Percentiles rank a stretch among this genome's conserved stretches.
These are phyloP conservation scores for Citrus mangshanensis DNA, from an alignment of 345 rosid genomes.

Conservation along the genomic window DNA sequence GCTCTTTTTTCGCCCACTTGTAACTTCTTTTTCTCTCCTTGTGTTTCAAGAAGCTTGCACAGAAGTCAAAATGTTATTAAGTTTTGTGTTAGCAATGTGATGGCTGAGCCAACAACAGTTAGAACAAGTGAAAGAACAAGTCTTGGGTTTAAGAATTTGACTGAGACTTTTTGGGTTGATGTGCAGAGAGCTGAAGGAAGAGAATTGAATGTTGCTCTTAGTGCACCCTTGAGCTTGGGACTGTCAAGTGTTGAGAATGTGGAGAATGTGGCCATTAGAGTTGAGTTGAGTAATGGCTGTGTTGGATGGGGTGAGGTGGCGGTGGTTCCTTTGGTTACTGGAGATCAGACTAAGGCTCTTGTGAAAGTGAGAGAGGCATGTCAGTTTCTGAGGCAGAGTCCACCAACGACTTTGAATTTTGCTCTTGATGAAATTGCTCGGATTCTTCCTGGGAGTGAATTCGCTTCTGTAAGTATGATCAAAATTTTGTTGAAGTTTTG, in stretches of 20 bases:
- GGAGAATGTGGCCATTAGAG: conserved; percentile 60
- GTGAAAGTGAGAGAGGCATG: conserved; percentile 61
- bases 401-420: conserved; percentile 38
- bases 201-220: conserved; percentile 60
- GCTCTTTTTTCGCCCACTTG: conserved; percentile 4
- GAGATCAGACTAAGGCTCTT: conserved; percentile 67
- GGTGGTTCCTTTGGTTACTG: conserved; percentile 71
- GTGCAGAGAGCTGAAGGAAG: conserved; percentile 65
- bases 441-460: conserved; percentile 58
- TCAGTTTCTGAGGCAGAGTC: conserved; percentile 39
- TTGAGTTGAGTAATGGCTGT: conserved; percentile 67
- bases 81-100: background rate
- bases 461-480: conserved; percentile 66
- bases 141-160: conserved; percentile 49
- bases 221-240: conserved; percentile 67
- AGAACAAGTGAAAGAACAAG: background rate
- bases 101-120: background rate
- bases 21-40: background rate
- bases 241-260: conserved; percentile 58
- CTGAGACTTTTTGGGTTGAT: conserved; percentile 52
- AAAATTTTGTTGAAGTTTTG: background rate
- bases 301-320: conserved; percentile 91
- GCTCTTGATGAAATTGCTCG: conserved; percentile 41
- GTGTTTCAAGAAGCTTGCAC: background rate
- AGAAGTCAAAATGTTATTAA: background rate